phyloP scores from a whole-genome alignment of 495 filamentous ascomycete species.

The Glutinoglossum americanum region DNA sequence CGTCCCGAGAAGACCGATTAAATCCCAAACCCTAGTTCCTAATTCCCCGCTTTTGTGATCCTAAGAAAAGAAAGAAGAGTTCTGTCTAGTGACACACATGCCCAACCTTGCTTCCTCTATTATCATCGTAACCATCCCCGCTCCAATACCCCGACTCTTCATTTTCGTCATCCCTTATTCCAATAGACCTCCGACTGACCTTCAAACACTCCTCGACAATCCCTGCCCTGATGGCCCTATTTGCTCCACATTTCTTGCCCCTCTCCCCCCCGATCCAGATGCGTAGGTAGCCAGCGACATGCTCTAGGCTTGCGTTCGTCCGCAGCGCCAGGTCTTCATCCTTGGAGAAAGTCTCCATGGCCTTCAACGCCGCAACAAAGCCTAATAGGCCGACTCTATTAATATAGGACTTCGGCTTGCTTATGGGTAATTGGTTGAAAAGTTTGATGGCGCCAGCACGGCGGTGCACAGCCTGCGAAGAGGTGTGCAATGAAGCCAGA shows the following conservation, averaged over 20 bases:
- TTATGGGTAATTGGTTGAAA: background rate
- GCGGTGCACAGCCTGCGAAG: background rate
- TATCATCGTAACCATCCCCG: no score
- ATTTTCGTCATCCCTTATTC: background rate
- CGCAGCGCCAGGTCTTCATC: background rate
- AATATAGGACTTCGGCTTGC: background rate
- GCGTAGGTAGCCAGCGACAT: background rate
- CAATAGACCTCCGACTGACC: background rate
- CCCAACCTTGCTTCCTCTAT: no score
- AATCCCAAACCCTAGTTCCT: background rate
- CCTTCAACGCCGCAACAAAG: background rate
- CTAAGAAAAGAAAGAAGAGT: no score
- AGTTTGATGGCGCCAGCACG: slow-evolving; percentile 2
- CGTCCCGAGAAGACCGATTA: background rate
- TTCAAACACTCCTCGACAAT: slow-evolving; percentile 3
- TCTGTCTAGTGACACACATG: no score
- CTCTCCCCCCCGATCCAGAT: slow-evolving; percentile 2
- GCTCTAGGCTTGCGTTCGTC: background rate
- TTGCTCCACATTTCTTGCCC: background rate
- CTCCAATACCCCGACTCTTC: background rate
- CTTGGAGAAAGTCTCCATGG: background rate
- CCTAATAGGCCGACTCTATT: background rate
- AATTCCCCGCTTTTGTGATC: no score
- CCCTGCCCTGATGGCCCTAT: background rate
- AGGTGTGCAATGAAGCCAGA: slow-evolving; percentile 27